Evolutionary conservation across 371 early-diverging fungal species (phyloP), one percentile per base, ranked within the genome.

Genomic region (Mortierella sp.): DNA sequence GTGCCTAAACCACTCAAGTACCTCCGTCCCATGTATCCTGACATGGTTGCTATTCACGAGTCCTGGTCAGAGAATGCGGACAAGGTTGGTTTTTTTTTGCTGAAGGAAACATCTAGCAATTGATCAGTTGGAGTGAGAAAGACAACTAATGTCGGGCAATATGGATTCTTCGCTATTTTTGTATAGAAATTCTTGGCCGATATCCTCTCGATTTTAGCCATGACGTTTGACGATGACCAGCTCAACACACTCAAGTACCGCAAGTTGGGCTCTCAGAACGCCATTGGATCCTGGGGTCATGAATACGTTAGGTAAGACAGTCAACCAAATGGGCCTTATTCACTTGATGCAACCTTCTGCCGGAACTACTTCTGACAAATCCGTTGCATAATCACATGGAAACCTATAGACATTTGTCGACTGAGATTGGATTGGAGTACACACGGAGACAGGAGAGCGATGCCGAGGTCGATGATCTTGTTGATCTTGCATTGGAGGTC

Each of bases 1-100:
- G 99, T 98, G 7, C 98, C 99, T 26, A 99, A 99, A 78, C 98
- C 98, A 11, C 87, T 99, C 66, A 99, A 99, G 83, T 99, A 92
- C 66, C 82, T 99, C 63, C 85, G 95, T 54, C 90, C 91, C 50
- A 94, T 94, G 64, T 98, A 96, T 78, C 76, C 82, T n/a, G 80
- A 84, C 11, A 78, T 98, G 60, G 83, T 83, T 48, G 82, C 83
- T 7, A 76, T 93, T 34, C 94, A 93, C 73, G 89, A 86, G 9
- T 79, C 79, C 9, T 96, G 97, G 97, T 64, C 85, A 30, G 87
- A 87, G 23, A 86, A 87, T 21, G 83, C 85, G 24, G 91, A 95
- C 82, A 97, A 94, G 87, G 87, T 89, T 70, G 21, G 17, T 19
- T 15, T 9, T 6, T 19, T 9, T 15, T 3, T 11, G 14, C 43